A percentile compares a stretch with the other conserved stretches of the same genome.
phyloP scores from a whole-genome alignment of 2,329 filamentous ascomycete species.

The Aspergillus sp. region DNA sequence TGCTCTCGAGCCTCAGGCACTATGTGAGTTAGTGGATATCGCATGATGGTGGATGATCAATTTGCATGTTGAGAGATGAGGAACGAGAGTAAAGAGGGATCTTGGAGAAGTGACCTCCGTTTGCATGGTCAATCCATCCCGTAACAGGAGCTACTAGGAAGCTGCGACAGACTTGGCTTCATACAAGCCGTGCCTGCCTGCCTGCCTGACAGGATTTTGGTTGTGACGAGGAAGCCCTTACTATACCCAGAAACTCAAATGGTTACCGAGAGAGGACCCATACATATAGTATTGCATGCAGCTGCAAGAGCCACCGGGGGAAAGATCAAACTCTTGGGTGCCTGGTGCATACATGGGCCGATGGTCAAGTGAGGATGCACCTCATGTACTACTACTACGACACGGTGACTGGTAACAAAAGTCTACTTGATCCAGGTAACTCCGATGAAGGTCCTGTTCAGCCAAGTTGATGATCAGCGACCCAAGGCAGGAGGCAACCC shows the following conservation, averaged over 20 bases:
- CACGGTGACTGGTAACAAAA: constrained; percentile 10
- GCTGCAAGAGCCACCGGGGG: constrained; percentile 14
- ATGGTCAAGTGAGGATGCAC: constrained; percentile 18
- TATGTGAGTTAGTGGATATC: background rate
- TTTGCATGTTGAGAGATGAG: no score
- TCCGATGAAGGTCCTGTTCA: constrained; percentile 3
- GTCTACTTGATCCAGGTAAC: background rate
- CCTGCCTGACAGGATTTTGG: background rate
- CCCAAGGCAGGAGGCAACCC: background rate
- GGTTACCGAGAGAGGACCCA: constrained; percentile 4
- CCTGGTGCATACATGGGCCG: constrained; percentile 13
- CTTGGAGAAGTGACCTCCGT: background rate
- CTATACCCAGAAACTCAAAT: background rate
- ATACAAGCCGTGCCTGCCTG: no score
- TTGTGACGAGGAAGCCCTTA: no score
- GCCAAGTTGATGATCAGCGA: background rate
- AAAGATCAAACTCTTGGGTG: constrained; percentile 8
- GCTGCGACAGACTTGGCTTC: background rate
- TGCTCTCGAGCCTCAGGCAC: background rate
- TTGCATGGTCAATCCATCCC: background rate
- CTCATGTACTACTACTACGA: background rate
- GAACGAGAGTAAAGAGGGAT: no score
- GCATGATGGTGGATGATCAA: background rate
- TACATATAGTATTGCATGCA: constrained; percentile 19
- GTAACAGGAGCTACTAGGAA: background rate